These are phyloP conservation scores for Phtheirospermum japonicum DNA, from an alignment of 257 asterid genomes.

Conservation along the genomic window DNA sequence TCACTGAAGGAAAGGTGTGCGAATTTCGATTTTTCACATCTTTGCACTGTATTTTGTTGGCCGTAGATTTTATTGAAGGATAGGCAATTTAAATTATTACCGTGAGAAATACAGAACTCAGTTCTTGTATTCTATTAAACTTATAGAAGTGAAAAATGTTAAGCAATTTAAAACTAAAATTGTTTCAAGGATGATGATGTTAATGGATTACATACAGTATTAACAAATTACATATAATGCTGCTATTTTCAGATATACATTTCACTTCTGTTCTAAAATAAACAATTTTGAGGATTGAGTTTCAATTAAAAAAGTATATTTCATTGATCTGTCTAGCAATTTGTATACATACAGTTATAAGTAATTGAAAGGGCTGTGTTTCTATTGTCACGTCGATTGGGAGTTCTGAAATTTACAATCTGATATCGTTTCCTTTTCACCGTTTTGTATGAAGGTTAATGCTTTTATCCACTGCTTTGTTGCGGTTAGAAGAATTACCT, in stretches of 20 bases:
- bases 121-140: too few species aligned
- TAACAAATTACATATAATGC: too few species aligned
- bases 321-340: not conserved
- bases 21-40: not conserved
- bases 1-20: slow-evolving; percentile 62
- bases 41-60: too few species aligned
- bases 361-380: not conserved
- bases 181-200: too few species aligned
- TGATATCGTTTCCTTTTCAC: slow-evolving; percentile 15
- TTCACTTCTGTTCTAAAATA: too few species aligned
- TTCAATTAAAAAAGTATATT: not conserved
- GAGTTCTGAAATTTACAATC: not conserved
- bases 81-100: not conserved
- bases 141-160: too few species aligned
- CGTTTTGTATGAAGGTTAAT: slow-evolving; percentile 42
- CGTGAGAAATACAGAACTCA: too few species aligned
- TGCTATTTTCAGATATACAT: too few species aligned
- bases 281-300: not conserved
- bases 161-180: too few species aligned
- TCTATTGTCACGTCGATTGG: not conserved
- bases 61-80: not conserved
- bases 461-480: slow-evolving; percentile 74
- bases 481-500: slow-evolving; percentile 59
- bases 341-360: not conserved
- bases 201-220: too few species aligned